Percentiles rank a stretch among this genome's conserved stretches.
Evolutionary conservation across 2,329 filamentous ascomycete species (phyloP).

Genomic region (Alternaria conjuncta): DNA sequence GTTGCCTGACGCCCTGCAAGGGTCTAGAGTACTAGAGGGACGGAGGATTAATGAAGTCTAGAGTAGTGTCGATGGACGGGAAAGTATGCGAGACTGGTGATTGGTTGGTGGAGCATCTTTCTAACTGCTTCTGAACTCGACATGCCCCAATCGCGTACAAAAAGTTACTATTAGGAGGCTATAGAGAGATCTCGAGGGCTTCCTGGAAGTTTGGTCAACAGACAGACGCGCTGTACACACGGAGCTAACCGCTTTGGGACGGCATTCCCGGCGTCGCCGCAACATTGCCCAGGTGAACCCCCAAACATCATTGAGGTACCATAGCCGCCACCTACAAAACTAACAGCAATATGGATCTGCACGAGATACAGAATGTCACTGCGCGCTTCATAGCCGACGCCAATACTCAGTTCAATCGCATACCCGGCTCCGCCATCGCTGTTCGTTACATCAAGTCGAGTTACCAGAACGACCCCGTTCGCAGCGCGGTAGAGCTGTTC

Average conservation of each 20-base stretch:
- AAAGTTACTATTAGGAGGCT: not conserved
- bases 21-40: not conserved
- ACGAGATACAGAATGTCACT: constrained; percentile 62
- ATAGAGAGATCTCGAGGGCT: not conserved
- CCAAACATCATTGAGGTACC: too few species aligned
- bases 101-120: not conserved
- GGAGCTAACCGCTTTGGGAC: not conserved
- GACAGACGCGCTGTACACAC: not conserved
- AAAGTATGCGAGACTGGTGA: not conserved
- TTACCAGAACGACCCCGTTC: constrained; percentile 95
- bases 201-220: not conserved
- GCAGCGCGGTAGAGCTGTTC: constrained; percentile 90
- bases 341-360: constrained; percentile 57
- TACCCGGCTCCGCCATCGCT: constrained; percentile 93
- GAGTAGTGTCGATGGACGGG: not conserved
- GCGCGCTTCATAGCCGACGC: constrained; percentile 62
- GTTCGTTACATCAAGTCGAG: constrained; percentile 95
- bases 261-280: constrained; percentile 32
- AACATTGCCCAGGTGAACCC: too few species aligned
- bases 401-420: constrained; percentile 77
- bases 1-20: too few species aligned
- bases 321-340: too few species aligned
- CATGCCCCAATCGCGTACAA: not conserved
- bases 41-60: not conserved
- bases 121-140: not conserved